Conservation (phyloP, 441 rosid species). For the Pelargonium citronellum region DNA sequence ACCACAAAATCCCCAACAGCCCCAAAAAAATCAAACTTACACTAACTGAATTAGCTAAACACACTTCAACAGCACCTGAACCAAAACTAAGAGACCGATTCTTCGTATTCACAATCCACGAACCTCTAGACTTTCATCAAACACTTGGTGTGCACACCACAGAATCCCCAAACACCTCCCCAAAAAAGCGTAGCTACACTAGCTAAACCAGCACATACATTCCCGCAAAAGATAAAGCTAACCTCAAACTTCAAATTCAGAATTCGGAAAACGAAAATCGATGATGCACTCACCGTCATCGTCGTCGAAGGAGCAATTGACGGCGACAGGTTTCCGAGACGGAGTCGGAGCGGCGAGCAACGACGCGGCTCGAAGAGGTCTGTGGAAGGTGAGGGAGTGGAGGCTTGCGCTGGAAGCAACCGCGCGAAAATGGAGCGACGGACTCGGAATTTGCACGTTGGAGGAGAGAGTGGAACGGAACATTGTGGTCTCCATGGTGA, state of each 20-base stretch:
- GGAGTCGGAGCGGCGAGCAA: slow-evolving; percentile 2
- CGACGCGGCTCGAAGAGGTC: not conserved
- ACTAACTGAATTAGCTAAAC: too few relatives aligned
- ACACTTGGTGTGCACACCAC: too few relatives aligned
- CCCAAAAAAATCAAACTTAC: too few relatives aligned
- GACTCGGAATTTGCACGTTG: slow-evolving; percentile 14
- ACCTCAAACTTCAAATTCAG: not conserved
- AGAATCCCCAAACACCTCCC: too few relatives aligned
- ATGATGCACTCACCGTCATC: slow-evolving; percentile 34
- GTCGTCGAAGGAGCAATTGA: slow-evolving; percentile 36
- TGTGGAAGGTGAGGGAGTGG: slow-evolving; percentile 9
- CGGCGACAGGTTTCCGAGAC: slow-evolving; percentile 23
- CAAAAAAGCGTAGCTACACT: too few relatives aligned
- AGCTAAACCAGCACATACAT: too few relatives aligned
- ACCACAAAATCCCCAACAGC: too few relatives aligned
- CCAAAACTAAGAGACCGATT: too few relatives aligned
- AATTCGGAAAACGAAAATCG: not conserved
- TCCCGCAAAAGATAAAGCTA: too few relatives aligned
- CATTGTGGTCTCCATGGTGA: not conserved
- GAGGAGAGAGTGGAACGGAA: not conserved
- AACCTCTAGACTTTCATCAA: too few relatives aligned
- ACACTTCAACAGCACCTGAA: too few relatives aligned
- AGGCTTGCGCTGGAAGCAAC: not conserved
- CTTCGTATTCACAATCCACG: too few relatives aligned
- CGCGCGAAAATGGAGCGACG: slow-evolving; percentile 17